Base-by-base conservation (phyloP, 208 protist species). In the Wallacemonas sp. region DNA sequence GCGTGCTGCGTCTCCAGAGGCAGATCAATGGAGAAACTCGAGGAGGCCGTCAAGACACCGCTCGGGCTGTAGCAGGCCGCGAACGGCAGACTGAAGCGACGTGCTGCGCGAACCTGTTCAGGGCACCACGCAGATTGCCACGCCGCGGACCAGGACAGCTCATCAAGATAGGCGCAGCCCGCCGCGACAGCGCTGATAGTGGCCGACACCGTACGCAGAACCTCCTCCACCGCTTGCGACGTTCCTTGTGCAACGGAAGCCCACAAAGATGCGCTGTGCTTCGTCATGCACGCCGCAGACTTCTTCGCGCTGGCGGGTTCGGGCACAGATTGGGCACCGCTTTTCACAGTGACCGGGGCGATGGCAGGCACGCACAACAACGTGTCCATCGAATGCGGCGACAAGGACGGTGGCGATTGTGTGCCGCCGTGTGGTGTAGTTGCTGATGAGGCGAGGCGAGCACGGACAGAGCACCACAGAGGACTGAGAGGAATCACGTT, bases 401-500 rank as follows among this genome's bases (percentile, higher is more conserved):
- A n/a, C n/a, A n/a, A n/a, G n/a, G n/a, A n/a, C 36, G 36, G 36
- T 14, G 36, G 36, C 36, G 36, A 14, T 14, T 6, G 36, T 41
- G 36, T 41, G 36, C 9, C 14, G 36, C 9, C 36, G 36, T 17
- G 36, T n/a, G n/a, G n/a, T n/a, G 36, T 41, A 6, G 36, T 41
- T 14, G 9, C 9, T 14, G 36, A 41, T 41, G 36, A 14, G 9
- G 36, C 36, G 9, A 41, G 14, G 14, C 9, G 36, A 6, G 36
- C 9, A 14, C 9, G 9, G 36, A 19, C 44, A 49, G 44, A 49
- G 70, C 22, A 58, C 0, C 26, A 65, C 0, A 84, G 62, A 0
- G 74, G 46, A 66, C 68, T 84, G 24, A 84, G 19, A 8, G 78
- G 78, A 14, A 84, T 59, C 28, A 78, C 63, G 41, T 86, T 53